These are phyloP conservation scores for Ceratonia siliqua DNA, from an alignment of 306 rosid species.

Conservation along the genomic window DNA sequence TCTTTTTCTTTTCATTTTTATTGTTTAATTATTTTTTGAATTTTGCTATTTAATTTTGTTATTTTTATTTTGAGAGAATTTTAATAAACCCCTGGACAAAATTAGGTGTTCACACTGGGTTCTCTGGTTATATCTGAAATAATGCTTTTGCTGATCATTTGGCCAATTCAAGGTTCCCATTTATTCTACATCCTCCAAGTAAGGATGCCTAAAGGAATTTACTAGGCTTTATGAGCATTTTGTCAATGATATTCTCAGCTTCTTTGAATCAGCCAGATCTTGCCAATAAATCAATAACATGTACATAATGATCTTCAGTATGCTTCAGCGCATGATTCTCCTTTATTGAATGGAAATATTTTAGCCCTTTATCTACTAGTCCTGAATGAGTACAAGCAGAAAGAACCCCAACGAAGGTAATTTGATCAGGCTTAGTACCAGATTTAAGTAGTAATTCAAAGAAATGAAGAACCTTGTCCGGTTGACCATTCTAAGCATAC, in stretches of 20 bases:
- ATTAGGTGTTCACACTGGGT: too few relatives aligned
- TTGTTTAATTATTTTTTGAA: too few relatives aligned
- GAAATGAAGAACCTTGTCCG: conserved; percentile 53
- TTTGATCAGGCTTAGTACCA: conserved; percentile 60
- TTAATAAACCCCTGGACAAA: too few relatives aligned
- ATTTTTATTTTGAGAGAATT: too few relatives aligned
- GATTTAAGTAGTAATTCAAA: conserved; percentile 58
- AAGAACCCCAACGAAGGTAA: conserved; percentile 66
- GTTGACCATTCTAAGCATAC: conserved; percentile 68
- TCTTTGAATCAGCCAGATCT: conserved; percentile 62
- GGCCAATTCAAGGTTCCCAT: conserved; percentile 62
- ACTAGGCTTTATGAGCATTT: conserved; percentile 64
- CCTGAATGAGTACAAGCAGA: conserved; percentile 78
- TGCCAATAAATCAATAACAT: conserved; percentile 64
- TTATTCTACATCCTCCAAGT: conserved; percentile 76
- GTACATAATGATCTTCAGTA: conserved; percentile 69
- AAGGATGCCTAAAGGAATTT: conserved; percentile 71
- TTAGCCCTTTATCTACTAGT: conserved; percentile 60
- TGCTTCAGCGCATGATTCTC: conserved; percentile 58
- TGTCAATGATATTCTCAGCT: conserved; percentile 55
- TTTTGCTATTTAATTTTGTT: too few relatives aligned
- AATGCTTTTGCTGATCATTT: conserved; percentile 60
- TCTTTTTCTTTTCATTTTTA: too few relatives aligned
- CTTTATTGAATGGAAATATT: conserved; percentile 56
- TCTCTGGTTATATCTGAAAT: conserved; percentile 68